Base-by-base conservation (phyloP, 208 protist species). In the Leishmania arabica region DNA sequence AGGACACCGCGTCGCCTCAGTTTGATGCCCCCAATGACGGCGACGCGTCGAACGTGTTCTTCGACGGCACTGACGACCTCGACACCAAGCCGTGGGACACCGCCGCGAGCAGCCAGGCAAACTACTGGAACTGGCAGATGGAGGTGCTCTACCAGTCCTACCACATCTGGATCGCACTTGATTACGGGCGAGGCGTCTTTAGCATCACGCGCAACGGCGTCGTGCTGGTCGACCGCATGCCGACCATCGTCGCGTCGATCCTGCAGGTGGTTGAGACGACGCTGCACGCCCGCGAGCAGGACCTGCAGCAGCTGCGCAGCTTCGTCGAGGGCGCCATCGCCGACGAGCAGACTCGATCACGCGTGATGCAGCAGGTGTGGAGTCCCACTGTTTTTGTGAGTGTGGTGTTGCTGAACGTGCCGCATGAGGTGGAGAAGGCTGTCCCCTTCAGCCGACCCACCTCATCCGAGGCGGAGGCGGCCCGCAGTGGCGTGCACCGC, bases 131-230 rank as follows among this genome's bases (percentile, higher is more conserved):
- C 75, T 95, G 93, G 91, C 93, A 93, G 49, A 87, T 95, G 47
- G 93, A 97, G 83, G 84, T 88, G 24, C 86, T 98, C 2, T 97
- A 96, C 71, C 95, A 98, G 77, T 80, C 78, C 31, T 97, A 98
- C 80, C 91, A 95, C 79, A 40, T 97, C 24, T 88, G 92, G 73
- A 83, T 96, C 68, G 92, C 89, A 2, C 84, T 97, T 64, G 95
- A 98, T 83, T 94, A 97, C 86, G 86, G 88, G 6, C 72, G 87
- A 27, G 86, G 88, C 42, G 91, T 86, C 45, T 97, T 95, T 79
- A 84, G 82, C 81, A 89, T 96, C 66, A 95, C 89, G 34, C 79
- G 85, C 69, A 96, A 96, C 82, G 95, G 95, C 45, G 85, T 79
- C 15, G 87, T 96, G 2, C 86, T 95, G 21, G 85, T 89, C 64